Evolutionary conservation across 192 early-diverging fungal genomes (phyloP).

Genomic region (Podila clonocystis): DNA sequence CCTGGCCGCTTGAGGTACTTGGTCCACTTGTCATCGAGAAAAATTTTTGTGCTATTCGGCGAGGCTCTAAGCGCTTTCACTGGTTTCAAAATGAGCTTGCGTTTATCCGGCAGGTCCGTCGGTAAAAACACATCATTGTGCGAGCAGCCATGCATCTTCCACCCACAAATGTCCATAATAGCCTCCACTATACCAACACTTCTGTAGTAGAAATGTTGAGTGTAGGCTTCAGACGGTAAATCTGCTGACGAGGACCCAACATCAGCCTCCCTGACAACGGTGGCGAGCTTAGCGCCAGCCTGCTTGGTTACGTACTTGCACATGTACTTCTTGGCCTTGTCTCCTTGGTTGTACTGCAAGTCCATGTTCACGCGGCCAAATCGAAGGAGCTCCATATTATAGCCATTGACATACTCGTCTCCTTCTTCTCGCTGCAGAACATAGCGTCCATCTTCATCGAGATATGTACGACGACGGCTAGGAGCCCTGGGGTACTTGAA

Average conservation of each 20-base stretch:
- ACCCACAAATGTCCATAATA: constrained; percentile 29
- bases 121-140: constrained; percentile 8
- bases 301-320: constrained; percentile 29
- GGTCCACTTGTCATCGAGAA: constrained; percentile 1
- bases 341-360: constrained; percentile 22
- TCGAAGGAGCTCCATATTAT: constrained; percentile 31
- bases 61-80: not conserved
- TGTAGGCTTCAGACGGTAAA: constrained; percentile 10
- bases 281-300: constrained; percentile 9
- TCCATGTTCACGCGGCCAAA: constrained; percentile 27
- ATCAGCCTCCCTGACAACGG: too few relatives aligned
- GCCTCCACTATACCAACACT: constrained; percentile 32
- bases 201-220: constrained; percentile 22
- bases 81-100: constrained; percentile 1
- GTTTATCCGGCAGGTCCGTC: not conserved
- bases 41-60: not conserved
- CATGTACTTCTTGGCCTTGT: constrained; percentile 23
- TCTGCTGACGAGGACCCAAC: not conserved
- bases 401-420: constrained; percentile 23
- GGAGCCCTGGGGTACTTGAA: constrained; percentile 19
- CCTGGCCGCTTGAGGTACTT: constrained; percentile 3
- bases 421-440: constrained; percentile 16
- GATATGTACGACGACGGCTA: constrained; percentile 5
- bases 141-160: constrained; percentile 28
- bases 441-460: constrained; percentile 11